Evolutionary conservation across 192 early-diverging fungal species (phyloP).

Genomic region (Mortierella alpina): DNA sequence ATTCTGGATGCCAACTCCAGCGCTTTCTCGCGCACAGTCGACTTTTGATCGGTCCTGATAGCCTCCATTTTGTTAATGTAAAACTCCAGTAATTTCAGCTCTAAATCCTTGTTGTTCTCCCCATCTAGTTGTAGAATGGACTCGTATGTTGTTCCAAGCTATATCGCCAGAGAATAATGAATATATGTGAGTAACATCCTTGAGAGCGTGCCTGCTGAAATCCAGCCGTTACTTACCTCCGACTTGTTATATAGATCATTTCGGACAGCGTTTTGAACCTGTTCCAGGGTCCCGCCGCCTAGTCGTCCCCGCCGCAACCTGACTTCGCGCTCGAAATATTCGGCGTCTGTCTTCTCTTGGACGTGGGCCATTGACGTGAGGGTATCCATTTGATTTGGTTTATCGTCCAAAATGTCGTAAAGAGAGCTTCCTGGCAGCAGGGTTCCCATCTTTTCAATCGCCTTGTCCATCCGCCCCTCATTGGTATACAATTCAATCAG

Average conservation of each 20-base stretch:
- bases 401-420: constrained; percentile 51
- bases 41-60: constrained; percentile 21
- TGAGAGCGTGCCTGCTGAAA: too few species aligned
- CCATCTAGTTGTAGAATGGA: constrained; percentile 34
- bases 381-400: constrained; percentile 51
- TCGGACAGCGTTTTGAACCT: constrained; percentile 70
- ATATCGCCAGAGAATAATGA: constrained; percentile 1
- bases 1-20: constrained; percentile 43
- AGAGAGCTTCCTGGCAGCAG: constrained; percentile 58
- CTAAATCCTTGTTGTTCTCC: constrained; percentile 23
- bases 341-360: constrained; percentile 45
- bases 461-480: constrained; percentile 42
- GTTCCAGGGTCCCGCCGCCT: constrained; percentile 69
- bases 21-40: constrained; percentile 44
- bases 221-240: constrained; percentile 25
- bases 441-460: constrained; percentile 50
- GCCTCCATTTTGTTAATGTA: constrained; percentile 52
- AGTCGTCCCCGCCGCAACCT: constrained; percentile 74
- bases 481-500: constrained; percentile 63
- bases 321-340: constrained; percentile 70
- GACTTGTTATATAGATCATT: constrained; percentile 74
- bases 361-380: constrained; percentile 44
- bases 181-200: neutral
- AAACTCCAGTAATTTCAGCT: constrained; percentile 43
- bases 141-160: constrained; percentile 56